phyloP scores from a whole-genome alignment of 1,284 basidiomycete species.

The Mycosarcoma mackinlayi region DNA sequence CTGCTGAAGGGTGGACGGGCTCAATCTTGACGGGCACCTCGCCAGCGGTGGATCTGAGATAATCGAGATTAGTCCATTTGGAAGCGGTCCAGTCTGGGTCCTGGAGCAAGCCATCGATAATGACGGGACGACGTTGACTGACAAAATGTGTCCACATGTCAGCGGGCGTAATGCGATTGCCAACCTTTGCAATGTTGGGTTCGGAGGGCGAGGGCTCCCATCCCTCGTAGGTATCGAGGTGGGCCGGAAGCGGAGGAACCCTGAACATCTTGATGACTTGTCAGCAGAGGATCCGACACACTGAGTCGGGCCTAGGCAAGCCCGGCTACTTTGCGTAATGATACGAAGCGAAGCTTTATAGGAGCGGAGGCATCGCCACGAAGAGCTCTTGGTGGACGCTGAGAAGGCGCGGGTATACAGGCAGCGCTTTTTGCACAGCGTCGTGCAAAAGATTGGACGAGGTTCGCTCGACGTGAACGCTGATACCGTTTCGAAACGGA shows the following conservation, averaged over 20 bases:
- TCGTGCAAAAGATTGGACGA: no score
- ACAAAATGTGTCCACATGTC: slow-evolving; percentile 61
- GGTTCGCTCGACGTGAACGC: no score
- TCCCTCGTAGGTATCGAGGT: slow-evolving; percentile 36
- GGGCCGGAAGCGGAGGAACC: slow-evolving; percentile 31
- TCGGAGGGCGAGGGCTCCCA: slow-evolving; percentile 22
- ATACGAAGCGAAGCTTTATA: not conserved
- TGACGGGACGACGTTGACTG: slow-evolving; percentile 52
- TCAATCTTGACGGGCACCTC: slow-evolving; percentile 62
- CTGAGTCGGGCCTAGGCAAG: no score
- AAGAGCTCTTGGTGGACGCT: not conserved
- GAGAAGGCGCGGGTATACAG: no score
- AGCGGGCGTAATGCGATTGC: slow-evolving; percentile 34
- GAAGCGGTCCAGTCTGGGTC: slow-evolving; percentile 55
- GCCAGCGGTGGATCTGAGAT: slow-evolving; percentile 53
- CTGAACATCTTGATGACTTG: slow-evolving; percentile 17
- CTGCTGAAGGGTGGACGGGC: slow-evolving; percentile 54
- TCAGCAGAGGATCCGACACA: no score
- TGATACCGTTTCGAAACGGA: no score
- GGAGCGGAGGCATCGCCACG: slow-evolving; percentile 1
- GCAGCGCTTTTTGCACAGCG: no score
- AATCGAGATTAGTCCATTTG: slow-evolving; percentile 58
- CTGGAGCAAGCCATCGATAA: slow-evolving; percentile 56
- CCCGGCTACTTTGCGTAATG: no score
- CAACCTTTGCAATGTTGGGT: slow-evolving; percentile 23